These are phyloP conservation scores for Vitis amurensis DNA, from an alignment of 164 flowering plant genomes.

Conservation along the genomic window DNA sequence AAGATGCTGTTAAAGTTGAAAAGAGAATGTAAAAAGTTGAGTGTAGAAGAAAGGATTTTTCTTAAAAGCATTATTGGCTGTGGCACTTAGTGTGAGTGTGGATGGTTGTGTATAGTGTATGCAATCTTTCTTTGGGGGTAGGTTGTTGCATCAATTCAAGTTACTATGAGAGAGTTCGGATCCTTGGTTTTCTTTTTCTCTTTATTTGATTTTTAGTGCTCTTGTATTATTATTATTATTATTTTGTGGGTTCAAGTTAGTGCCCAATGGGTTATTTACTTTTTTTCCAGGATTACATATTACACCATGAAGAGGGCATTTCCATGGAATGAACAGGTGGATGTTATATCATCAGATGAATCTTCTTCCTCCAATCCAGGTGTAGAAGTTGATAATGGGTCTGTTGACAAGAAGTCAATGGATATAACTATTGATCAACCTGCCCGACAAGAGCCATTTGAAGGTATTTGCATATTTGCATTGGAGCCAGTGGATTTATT, in stretches of 20 bases:
- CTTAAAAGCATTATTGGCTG: no score
- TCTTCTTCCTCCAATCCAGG: conserved; percentile 36
- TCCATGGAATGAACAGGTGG: conserved; percentile 28
- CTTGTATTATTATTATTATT: neutral
- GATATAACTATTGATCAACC: conserved; percentile 4
- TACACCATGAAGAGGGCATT: conserved; percentile 26
- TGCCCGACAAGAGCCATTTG: conserved; percentile 21
- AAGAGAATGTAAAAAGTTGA: no score
- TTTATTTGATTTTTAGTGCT: neutral
- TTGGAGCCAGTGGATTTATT: neutral
- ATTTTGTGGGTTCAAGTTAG: neutral
- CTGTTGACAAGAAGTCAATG: neutral
- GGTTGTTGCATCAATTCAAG: neutral
- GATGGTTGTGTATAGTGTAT: no score
- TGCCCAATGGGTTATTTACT: neutral
- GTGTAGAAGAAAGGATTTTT: no score
- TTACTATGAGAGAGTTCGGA: neutral
- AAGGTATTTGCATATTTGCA: conserved; percentile 28
- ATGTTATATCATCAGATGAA: conserved; percentile 34
- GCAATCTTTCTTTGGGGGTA: no score
- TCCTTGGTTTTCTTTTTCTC: neutral
- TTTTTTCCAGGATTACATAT: neutral
- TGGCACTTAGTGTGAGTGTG: no score
- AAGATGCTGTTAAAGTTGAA: no score
- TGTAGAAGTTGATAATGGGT: conserved; percentile 8